Evolutionary conservation across 2,329 filamentous ascomycete genomes (phyloP).

Genomic region (Colletotrichum siamense): DNA sequence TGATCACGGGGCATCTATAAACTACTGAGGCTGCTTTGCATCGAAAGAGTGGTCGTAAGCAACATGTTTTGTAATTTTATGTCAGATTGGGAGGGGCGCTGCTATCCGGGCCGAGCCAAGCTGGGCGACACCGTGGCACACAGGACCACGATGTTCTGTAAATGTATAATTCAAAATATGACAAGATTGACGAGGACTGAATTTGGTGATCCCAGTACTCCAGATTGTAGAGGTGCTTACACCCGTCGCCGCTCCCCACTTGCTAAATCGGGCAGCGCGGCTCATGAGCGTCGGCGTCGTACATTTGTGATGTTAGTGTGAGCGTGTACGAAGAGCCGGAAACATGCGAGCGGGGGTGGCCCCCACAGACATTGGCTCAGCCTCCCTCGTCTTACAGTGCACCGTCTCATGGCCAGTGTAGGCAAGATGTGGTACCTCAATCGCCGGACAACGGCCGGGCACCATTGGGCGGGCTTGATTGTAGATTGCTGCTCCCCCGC

Average conservation of each 20-base stretch:
- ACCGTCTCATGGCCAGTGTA: background rate
- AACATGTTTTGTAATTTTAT: background rate
- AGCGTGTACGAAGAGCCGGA: background rate
- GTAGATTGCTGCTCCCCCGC: slow-evolving; percentile 12
- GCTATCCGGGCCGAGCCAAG: background rate
- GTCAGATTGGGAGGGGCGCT: background rate
- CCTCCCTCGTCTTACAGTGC: background rate
- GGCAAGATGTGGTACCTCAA: background rate
- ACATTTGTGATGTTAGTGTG: background rate
- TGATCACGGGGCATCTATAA: background rate
- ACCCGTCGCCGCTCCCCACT: background rate
- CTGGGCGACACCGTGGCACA: background rate
- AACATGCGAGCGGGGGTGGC: background rate
- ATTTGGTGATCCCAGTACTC: background rate
- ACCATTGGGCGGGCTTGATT: background rate
- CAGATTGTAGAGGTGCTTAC: too few species aligned
- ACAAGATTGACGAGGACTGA: background rate
- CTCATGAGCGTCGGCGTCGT: background rate
- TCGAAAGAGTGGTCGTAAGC: background rate
- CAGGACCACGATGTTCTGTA: background rate
- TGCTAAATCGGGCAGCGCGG: background rate
- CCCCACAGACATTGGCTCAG: slow-evolving; percentile 1
- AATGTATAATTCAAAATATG: background rate
- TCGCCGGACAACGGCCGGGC: background rate
- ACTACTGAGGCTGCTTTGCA: background rate